phyloP scores from a whole-genome alignment of 306 rosid species.

The Cucurbita moschata region DNA sequence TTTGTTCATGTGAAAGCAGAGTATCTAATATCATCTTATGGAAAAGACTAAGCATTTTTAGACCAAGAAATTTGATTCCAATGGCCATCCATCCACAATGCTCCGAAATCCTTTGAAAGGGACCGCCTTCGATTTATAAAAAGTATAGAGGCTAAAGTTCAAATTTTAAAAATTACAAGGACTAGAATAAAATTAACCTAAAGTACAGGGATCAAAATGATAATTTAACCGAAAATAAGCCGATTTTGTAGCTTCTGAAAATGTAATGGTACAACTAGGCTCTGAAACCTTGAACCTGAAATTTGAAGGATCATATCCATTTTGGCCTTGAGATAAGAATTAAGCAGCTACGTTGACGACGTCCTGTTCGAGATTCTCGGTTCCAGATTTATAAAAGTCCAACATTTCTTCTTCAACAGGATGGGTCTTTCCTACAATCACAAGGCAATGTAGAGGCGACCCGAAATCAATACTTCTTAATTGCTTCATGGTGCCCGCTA shows the following conservation, averaged over 20 bases:
- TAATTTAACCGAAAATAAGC: not conserved
- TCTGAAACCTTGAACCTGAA: not conserved
- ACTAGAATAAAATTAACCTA: too few species aligned
- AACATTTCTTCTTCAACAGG: slow-evolving; percentile 90
- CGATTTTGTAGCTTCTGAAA: not conserved
- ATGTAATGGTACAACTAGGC: not conserved
- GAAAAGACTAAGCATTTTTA: not conserved
- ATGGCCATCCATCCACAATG: not conserved
- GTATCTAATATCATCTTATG: not conserved
- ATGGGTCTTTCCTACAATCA: slow-evolving; percentile 71
- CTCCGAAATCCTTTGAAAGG: not conserved
- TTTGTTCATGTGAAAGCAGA: not conserved
- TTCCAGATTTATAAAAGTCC: slow-evolving; percentile 40
- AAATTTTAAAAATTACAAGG: too few species aligned
- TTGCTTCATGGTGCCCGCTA: slow-evolving; percentile 64
- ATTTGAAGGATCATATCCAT: not conserved
- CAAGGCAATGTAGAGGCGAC: slow-evolving; percentile 85
- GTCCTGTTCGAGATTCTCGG: not conserved
- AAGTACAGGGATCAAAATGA: too few species aligned
- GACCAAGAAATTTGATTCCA: not conserved
- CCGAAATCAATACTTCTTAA: slow-evolving; percentile 65
- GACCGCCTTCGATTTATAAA: not conserved
- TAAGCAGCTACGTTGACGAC: not conserved
- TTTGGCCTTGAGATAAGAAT: too few species aligned
- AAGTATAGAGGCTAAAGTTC: too few species aligned